A percentile compares a stretch with the other conserved stretches of the same genome.
phyloP scores from a whole-genome alignment of 2,329 filamentous ascomycete genomes.

The Aureobasidium zeae region DNA sequence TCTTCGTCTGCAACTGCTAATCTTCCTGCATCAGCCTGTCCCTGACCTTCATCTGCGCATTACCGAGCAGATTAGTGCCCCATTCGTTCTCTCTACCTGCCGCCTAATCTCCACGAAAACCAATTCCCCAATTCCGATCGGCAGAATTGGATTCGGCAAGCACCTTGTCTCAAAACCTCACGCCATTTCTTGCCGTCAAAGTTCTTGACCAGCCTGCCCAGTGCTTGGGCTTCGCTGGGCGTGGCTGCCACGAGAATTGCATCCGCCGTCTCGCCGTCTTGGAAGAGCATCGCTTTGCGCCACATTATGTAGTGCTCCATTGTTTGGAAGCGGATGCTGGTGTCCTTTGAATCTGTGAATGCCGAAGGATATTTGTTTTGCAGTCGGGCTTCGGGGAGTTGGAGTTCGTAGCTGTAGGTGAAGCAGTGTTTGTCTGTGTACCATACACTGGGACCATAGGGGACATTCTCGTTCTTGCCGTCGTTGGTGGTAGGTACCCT shows the following conservation, averaged over 20 bases:
- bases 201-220: conserved; percentile 28
- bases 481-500: conserved; percentile 7
- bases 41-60: conserved; percentile 29
- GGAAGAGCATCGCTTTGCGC: conserved; percentile 29
- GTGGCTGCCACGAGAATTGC: conserved; percentile 22
- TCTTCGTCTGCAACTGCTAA: conserved; percentile 1
- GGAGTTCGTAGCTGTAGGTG: conserved; percentile 21
- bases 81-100: conserved; percentile 23
- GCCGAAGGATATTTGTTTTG: conserved; percentile 23
- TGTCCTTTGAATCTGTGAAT: conserved; percentile 17
- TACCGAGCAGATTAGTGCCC: conserved; percentile 29
- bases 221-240: conserved; percentile 23
- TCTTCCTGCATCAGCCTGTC: conserved; percentile 22
- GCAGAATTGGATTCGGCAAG: conserved; percentile 30
- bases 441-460: conserved; percentile 11
- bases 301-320: conserved; percentile 30
- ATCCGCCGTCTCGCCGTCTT: conserved; percentile 23
- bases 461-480: neutral
- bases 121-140: conserved; percentile 30
- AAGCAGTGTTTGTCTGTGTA: conserved; percentile 21
- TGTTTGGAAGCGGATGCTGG: conserved; percentile 18
- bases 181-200: conserved; percentile 27
- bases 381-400: conserved; percentile 20
- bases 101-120: conserved; percentile 27
- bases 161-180: conserved; percentile 21